These are phyloP conservation scores for Artemisia annua DNA, from an alignment of 129 eudicot genomes.

Conservation along the genomic window DNA sequence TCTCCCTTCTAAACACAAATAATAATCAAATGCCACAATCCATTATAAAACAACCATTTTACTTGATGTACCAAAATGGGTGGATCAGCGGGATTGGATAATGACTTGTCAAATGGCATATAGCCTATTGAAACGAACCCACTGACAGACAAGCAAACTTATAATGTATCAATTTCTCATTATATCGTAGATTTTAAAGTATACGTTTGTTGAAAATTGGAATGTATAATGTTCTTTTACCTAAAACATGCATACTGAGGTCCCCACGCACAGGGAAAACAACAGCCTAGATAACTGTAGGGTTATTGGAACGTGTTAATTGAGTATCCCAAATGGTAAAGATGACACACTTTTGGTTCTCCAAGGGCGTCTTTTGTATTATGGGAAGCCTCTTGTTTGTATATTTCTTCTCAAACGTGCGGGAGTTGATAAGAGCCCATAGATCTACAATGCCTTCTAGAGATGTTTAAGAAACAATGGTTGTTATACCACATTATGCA, in stretches of 20 bases:
- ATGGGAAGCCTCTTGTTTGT: slow-evolving; percentile 65
- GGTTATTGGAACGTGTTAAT: too few relatives aligned
- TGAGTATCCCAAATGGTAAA: too few relatives aligned
- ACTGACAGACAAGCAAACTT: slow-evolving; percentile 42
- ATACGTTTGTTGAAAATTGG: not conserved
- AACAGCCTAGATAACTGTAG: slow-evolving; percentile 79
- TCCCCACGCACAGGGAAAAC: slow-evolving; percentile 87
- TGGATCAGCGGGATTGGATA: too few relatives aligned
- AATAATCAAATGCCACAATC: not conserved
- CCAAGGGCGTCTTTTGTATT: slow-evolving; percentile 68
- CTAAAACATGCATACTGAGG: slow-evolving; percentile 95
- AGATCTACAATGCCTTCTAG: slow-evolving; percentile 41
- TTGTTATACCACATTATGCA: too few relatives aligned
- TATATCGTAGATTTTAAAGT: too few relatives aligned
- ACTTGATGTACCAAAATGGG: too few relatives aligned
- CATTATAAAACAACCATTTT: not conserved
- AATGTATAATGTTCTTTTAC: slow-evolving; percentile 28
- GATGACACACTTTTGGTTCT: slow-evolving; percentile 57
- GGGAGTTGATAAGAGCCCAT: slow-evolving; percentile 47
- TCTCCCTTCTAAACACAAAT: slow-evolving; percentile 7
- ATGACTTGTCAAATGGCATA: not conserved
- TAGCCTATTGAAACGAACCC: slow-evolving; percentile 94
- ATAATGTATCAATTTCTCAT: not conserved
- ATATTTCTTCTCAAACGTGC: slow-evolving; percentile 61
- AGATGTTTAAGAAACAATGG: slow-evolving; percentile 51